Evolutionary conservation across 805 yeast species (phyloP), one percentile per base, ranked within the genome.

Genomic region (Zygotorulaspora chibaensis): DNA sequence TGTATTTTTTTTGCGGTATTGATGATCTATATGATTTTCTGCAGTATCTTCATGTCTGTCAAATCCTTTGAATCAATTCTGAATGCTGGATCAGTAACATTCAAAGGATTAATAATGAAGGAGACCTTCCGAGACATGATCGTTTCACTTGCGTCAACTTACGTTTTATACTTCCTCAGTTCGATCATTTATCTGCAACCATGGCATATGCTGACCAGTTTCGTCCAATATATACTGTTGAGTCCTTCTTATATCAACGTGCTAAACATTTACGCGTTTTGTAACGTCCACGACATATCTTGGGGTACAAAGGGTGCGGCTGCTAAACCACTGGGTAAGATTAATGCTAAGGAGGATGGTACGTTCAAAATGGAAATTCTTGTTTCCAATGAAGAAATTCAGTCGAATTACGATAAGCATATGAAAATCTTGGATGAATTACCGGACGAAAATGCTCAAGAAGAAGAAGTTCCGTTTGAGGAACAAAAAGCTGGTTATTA

Each of bases 241-340:
- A 81, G 90, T 52, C 99, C 99, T 0, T 80, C 95, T 0, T 93
- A 90, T 65, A 82, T 89, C 67, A 90, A 91, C 59, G 91, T 90
- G 43, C 72, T 91, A 61, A 89, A 88, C 65, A 91, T 91, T 50
- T 91, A 91, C 67, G 96, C 98, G 2, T 90, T 91, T 65, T 90
- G 97, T 72, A 91, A 91, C 67, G 84, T 91, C 50, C 96, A 91
- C 65, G 99, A 91, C 71, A 82, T 91, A 39, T 86, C 96, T 6
- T 91, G 98, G 98, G 98, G 98, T 63, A 91, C 96, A 3, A 87
- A 90, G 65, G 96, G 96, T 39, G 87, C 83, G 41, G 80, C 79
- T 9, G 75, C 80, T 38, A 61, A 78, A 72, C 68, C 95, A 77
- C 73, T 93, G 57, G 98, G 97, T 49, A 81, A 83, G 37, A 96